These are phyloP conservation scores for Penicillium mononematosum DNA, from an alignment of 495 filamentous ascomycete species.

Conservation along the genomic window DNA sequence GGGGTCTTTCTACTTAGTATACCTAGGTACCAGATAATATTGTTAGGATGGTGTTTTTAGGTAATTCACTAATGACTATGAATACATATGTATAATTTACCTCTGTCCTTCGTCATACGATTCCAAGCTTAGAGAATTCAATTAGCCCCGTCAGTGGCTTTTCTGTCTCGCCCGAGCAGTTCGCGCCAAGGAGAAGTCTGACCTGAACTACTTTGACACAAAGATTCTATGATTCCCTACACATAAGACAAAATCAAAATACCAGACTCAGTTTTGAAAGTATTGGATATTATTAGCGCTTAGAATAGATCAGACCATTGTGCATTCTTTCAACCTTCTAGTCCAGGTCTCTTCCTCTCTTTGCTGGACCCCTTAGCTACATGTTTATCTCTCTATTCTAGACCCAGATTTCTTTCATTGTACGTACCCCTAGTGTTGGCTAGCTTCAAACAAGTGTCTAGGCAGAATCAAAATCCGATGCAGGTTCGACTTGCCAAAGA, in stretches of 20 bases:
- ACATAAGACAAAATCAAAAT: not conserved
- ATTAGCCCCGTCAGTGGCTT: not conserved
- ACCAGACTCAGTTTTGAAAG: not conserved
- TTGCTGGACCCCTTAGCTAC: not conserved
- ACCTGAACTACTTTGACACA: not conserved
- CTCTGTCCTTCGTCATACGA: too few relatives aligned
- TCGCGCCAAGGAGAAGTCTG: not conserved
- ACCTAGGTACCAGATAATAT: not conserved
- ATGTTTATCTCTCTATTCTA: not conserved
- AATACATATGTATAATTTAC: too few relatives aligned
- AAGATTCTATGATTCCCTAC: not conserved
- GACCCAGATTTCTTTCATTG: not conserved
- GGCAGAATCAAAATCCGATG: not conserved
- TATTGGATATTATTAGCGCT: not conserved
- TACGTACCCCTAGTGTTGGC: not conserved
- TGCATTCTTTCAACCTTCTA: not conserved
- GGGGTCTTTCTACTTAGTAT: not conserved
- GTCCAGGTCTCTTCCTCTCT: not conserved
- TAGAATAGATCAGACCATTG: not conserved
- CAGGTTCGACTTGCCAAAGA: constrained; percentile 1
- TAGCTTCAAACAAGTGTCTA: not conserved
- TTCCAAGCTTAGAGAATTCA: too few relatives aligned
- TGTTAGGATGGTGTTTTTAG: not conserved
- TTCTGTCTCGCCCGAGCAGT: not conserved
- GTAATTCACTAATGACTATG: too few relatives aligned